phyloP scores from a whole-genome alignment of 2,329 filamentous ascomycete genomes.

The Colletotrichum neosansevieriae region DNA sequence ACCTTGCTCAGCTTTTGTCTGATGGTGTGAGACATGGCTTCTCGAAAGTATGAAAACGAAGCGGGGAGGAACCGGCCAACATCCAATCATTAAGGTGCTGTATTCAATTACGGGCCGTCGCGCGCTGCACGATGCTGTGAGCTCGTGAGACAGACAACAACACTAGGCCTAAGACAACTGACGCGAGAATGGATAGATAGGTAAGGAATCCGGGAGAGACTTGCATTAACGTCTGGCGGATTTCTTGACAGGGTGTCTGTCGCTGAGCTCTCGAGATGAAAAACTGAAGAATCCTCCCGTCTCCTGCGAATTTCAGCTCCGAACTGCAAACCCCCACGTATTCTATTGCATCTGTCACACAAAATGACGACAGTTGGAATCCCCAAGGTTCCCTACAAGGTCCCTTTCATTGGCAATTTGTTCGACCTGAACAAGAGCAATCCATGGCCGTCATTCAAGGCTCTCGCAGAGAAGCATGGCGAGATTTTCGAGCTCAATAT shows the following conservation, averaged over 20 bases:
- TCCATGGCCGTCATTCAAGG: constrained; percentile 51
- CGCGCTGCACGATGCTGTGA: constrained; percentile 26
- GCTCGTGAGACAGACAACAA: constrained; percentile 20
- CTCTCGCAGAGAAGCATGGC: constrained; percentile 50
- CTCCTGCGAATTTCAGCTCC: constrained; percentile 41
- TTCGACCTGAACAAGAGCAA: constrained; percentile 44
- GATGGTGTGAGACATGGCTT: constrained; percentile 29
- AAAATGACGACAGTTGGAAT: no score
- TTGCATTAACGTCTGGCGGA: neutral
- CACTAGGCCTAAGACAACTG: constrained; percentile 8
- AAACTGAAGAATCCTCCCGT: no score
- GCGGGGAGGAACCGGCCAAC: neutral
- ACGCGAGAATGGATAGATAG: constrained; percentile 12
- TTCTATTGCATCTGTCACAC: no score
- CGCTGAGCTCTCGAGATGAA: no score
- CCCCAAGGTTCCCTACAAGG: neutral
- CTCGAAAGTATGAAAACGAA: constrained; percentile 11
- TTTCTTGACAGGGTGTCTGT: no score
- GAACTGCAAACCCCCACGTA: constrained; percentile 48
- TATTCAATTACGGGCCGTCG: constrained; percentile 34
- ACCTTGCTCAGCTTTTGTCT: constrained; percentile 7
- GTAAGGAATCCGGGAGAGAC: constrained; percentile 5
- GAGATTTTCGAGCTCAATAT: constrained; percentile 55
- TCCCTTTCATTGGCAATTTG: no score
- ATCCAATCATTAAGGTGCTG: constrained; percentile 23